A percentile compares a stretch with the other conserved stretches of the same genome.
These are phyloP conservation scores for Torulaspora maleeae DNA, from an alignment of 805 yeast species.

Conservation along the genomic window DNA sequence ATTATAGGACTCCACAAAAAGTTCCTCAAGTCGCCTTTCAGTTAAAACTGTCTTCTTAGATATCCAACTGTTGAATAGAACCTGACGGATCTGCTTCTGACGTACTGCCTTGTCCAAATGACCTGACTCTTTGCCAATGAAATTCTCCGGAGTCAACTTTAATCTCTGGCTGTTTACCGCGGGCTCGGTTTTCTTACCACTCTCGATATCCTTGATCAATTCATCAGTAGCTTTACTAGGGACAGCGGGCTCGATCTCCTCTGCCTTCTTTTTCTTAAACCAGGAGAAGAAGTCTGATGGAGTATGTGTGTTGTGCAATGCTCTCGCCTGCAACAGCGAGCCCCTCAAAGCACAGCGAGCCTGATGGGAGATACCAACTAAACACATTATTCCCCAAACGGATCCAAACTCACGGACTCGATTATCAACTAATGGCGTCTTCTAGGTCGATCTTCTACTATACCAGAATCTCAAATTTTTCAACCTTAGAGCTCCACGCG, in stretches of 20 bases:
- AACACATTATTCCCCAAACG: background rate
- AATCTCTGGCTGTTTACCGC: slow-evolving; percentile 18
- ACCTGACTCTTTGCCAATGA: slow-evolving; percentile 31
- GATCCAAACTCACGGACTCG: background rate
- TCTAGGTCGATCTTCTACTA: no score
- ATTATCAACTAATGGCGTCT: no score
- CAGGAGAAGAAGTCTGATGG: slow-evolving; percentile 38
- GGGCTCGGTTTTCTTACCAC: slow-evolving; percentile 22
- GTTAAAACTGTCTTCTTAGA: slow-evolving; percentile 23
- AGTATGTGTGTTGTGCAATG: slow-evolving; percentile 26
- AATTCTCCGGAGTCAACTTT: slow-evolving; percentile 30
- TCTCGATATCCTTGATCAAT: slow-evolving; percentile 37
- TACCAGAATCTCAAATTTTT: slow-evolving; percentile 1
- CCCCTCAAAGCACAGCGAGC: background rate
- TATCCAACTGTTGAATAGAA: slow-evolving; percentile 38
- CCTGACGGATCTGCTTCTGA: slow-evolving; percentile 14
- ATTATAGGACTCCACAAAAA: slow-evolving; percentile 19
- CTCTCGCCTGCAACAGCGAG: slow-evolving; percentile 12
- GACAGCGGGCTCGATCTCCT: slow-evolving; percentile 10
- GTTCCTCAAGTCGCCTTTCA: slow-evolving; percentile 26
- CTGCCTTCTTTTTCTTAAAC: slow-evolving; percentile 36
- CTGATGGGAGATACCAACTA: background rate
- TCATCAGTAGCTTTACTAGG: slow-evolving; percentile 28
- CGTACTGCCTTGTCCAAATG: slow-evolving; percentile 13
- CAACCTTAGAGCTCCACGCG: background rate